These are phyloP conservation scores for Sutorius eximius DNA, from an alignment of 1,284 basidiomycete genomes.

Conservation along the genomic window DNA sequence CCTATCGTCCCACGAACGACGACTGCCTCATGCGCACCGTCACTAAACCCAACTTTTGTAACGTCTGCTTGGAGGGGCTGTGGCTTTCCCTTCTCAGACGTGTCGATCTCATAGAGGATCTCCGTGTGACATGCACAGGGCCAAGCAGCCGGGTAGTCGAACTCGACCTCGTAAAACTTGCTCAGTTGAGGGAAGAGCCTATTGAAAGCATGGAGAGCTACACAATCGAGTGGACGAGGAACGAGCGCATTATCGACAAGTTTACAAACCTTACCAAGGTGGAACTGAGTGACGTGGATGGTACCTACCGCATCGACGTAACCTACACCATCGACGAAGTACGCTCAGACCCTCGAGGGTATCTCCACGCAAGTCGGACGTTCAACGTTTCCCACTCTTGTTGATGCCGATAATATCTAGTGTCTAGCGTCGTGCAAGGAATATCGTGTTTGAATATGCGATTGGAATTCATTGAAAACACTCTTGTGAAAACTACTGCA, in stretches of 20 bases:
- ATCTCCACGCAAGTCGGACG: conserved; percentile 24
- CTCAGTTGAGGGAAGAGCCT: conserved; percentile 48
- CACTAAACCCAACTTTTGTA: conserved; percentile 71
- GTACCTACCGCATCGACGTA: conserved; percentile 48
- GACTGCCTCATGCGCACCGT: conserved; percentile 83
- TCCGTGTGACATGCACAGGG: conserved; percentile 28
- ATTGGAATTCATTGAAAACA: conserved; percentile 11
- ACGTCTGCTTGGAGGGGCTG: conserved; percentile 71
- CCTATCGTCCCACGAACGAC: conserved; percentile 78
- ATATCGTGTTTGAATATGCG: conserved; percentile 17
- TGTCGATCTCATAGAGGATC: conserved; percentile 59
- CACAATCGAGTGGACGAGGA: conserved; percentile 52
- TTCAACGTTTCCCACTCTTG: conserved; percentile 16
- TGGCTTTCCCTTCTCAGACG: conserved; percentile 63
- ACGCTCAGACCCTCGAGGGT: conserved; percentile 43
- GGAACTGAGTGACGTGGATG: conserved; percentile 37
- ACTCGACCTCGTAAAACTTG: conserved; percentile 56
- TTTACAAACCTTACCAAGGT: conserved; percentile 52
- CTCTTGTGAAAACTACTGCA: conserved; percentile 18
- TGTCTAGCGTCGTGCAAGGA: background rate
- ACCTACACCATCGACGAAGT: conserved; percentile 59
- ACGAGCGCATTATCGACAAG: conserved; percentile 42
- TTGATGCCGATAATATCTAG: background rate
- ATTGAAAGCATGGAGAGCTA: conserved; percentile 49
- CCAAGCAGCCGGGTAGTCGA: conserved; percentile 34